These are phyloP conservation scores for Saksenaea oblongispora DNA, from an alignment of 371 early-diverging fungal genomes.

Conservation along the genomic window DNA sequence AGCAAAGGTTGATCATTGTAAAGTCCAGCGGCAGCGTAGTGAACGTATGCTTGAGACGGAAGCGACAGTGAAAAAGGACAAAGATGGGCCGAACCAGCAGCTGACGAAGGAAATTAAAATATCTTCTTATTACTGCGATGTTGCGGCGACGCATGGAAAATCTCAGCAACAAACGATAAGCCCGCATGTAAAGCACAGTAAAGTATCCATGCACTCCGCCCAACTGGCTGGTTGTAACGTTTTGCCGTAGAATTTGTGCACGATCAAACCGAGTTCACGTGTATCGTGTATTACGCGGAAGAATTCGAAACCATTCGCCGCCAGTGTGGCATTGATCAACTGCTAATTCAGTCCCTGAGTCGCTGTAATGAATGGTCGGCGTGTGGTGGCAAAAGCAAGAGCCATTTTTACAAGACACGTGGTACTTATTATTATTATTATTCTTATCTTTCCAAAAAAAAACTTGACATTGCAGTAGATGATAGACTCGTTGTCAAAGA, in stretches of 20 bases:
- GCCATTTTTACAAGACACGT: conserved; percentile 63
- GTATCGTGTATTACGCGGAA: conserved; percentile 83
- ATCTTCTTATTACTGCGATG: conserved; percentile 23
- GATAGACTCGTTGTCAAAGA: conserved; percentile 89
- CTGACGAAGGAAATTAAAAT: conserved; percentile 27
- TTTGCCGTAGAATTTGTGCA: conserved; percentile 63
- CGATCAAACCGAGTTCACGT: conserved; percentile 71
- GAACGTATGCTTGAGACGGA: background rate
- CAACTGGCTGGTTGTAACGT: background rate
- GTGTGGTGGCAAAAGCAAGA: conserved; percentile 82
- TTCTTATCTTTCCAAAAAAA: background rate
- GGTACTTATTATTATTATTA: conserved; percentile 31
- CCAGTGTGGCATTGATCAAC: conserved; percentile 75
- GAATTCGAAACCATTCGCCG: conserved; percentile 86
- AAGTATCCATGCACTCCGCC: background rate
- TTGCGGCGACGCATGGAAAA: background rate
- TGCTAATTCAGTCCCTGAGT: conserved; percentile 75
- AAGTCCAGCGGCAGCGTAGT: background rate
- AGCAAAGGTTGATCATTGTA: background rate
- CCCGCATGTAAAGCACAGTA: conserved; percentile 47
- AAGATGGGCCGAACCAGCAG: background rate
- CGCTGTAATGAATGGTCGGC: conserved; percentile 81
- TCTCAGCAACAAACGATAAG: conserved; percentile 12
- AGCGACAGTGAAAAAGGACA: background rate
- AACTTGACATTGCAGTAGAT: conserved; percentile 47